Evolutionary conservation across 2,329 filamentous ascomycete species (phyloP), one percentile per base, ranked within the genome.

Genomic region (Ophiostoma perfectum): DNA sequence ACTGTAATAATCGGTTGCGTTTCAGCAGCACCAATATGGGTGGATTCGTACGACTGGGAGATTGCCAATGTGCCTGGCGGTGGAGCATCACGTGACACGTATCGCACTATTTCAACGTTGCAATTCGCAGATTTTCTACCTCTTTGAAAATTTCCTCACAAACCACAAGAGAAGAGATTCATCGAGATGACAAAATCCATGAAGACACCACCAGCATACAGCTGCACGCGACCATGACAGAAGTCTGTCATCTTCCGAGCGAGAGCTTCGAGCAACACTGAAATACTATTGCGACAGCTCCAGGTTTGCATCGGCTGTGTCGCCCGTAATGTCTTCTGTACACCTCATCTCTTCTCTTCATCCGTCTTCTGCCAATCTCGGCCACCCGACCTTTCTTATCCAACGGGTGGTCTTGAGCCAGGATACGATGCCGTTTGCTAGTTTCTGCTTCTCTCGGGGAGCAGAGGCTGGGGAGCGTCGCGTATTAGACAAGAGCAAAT

Each of bases 281-380:
- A 12, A 55, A 55, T 36, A 36, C 27, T 27, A 55, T 55, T 11
- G 49, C 49, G 5, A 55, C 18, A 55, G 49, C 49, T 55, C 18
- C 11, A 36, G 49, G 49, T 55, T 60, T 16, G 27, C 27, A 14
- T 16, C 38, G 55, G 3, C 27, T 38, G 27, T 14, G 6, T 18
- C 55, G 27, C 6, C 68, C 36, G 44, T n/a, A 18, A 39, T 5
- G 6, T 63, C 55, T 67, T 36, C 49, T 11, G 38, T 60, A 18
- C 16, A 38, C 55, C 18, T 27, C 27, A 2, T 27, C 27, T 38
- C 16, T 52, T 63, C 12, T 5, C 55, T 42, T 18, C 7, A 39
- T 42, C 16, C 49, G 76, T 79, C 77, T 78, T 75, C 70, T 77
- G 74, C 77, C 77, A 76, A 76, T 76, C 77, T 79, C 78, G 78